These are phyloP conservation scores for Saturnispora quitensis DNA, from an alignment of 805 yeast genomes.

Conservation along the genomic window DNA sequence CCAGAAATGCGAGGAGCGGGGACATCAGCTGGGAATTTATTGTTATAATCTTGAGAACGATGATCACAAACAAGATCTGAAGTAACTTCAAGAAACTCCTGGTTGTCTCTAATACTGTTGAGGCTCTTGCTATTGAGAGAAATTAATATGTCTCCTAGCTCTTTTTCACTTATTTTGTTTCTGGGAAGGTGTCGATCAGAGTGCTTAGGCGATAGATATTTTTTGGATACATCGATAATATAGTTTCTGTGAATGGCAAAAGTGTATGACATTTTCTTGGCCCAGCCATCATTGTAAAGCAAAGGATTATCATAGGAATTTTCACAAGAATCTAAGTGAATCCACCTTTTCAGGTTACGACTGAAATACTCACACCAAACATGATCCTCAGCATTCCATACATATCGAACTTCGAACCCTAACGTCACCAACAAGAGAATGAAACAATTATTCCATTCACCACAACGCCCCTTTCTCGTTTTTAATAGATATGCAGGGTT, in stretches of 20 bases:
- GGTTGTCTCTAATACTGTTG: background rate
- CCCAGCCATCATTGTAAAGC: slow-evolving; percentile 80
- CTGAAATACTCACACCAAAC: slow-evolving; percentile 94
- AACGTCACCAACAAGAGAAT: slow-evolving; percentile 59
- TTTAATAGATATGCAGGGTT: slow-evolving; percentile 52
- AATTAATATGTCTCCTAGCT: slow-evolving; percentile 29
- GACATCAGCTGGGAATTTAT: slow-evolving; percentile 7
- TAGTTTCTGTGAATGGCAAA: slow-evolving; percentile 60
- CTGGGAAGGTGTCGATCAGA: slow-evolving; percentile 38
- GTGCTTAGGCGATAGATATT: slow-evolving; percentile 42
- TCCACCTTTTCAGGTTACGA: slow-evolving; percentile 52
- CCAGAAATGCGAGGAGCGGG: slow-evolving; percentile 67
- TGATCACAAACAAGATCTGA: slow-evolving; percentile 9
- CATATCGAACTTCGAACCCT: slow-evolving; percentile 55
- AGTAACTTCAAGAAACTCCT: slow-evolving; percentile 2
- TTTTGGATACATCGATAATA: slow-evolving; percentile 55
- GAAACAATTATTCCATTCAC: slow-evolving; percentile 91
- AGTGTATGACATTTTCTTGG: slow-evolving; percentile 84
- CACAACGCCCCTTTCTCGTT: slow-evolving; percentile 73
- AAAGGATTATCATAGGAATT: slow-evolving; percentile 74
- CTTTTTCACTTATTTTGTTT: slow-evolving; percentile 33
- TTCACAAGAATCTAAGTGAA: slow-evolving; percentile 86
- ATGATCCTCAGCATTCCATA: slow-evolving; percentile 90
- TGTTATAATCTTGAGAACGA: slow-evolving; percentile 1
- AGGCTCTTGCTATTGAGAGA: slow-evolving; percentile 25